Conservation (phyloP, 2,329 filamentous ascomycete species). For the Aureobasidium pullulans region DNA sequence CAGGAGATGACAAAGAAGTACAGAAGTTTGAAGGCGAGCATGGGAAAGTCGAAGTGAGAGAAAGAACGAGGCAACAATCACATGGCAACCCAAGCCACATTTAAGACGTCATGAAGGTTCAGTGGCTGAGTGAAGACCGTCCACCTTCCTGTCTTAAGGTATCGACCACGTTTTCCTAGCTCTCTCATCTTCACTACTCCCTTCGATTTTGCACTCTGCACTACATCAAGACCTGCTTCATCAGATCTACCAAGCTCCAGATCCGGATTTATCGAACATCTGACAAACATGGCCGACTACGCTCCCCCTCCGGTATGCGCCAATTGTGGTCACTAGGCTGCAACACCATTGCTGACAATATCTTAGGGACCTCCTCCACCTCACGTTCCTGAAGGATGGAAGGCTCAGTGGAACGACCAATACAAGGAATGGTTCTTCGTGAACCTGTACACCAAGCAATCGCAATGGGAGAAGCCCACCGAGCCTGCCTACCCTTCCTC, state of each 20-base stretch:
- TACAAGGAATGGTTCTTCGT: conserved; percentile 95
- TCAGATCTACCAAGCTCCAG: not conserved
- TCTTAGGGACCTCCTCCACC: conserved; percentile 48
- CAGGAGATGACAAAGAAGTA: not conserved
- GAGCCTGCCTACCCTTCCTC: conserved; percentile 51
- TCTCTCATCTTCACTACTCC: too few species aligned
- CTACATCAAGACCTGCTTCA: not conserved
- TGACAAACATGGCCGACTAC: conserved; percentile 12
- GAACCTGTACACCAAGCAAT: conserved; percentile 78
- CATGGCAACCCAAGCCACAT: not conserved
- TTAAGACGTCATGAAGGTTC: too few species aligned
- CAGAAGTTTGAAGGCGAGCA: not conserved
- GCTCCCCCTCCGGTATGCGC: conserved; percentile 14
- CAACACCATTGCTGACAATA: not conserved
- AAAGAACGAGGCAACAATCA: not conserved
- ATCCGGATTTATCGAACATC: not conserved
- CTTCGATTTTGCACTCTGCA: too few species aligned
- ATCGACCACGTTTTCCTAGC: too few species aligned
- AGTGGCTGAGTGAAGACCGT: too few species aligned
- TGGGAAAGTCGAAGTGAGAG: not conserved
- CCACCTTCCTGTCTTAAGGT: too few species aligned
- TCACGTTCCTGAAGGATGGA: conserved; percentile 70
- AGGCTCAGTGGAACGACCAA: conserved; percentile 75
- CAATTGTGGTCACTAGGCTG: not conserved
- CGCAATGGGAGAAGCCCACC: conserved; percentile 82